Evolutionary conservation across 2,329 filamentous ascomycete species (phyloP), one percentile per base, ranked within the genome.

Genomic region (Beauveria sp.): DNA sequence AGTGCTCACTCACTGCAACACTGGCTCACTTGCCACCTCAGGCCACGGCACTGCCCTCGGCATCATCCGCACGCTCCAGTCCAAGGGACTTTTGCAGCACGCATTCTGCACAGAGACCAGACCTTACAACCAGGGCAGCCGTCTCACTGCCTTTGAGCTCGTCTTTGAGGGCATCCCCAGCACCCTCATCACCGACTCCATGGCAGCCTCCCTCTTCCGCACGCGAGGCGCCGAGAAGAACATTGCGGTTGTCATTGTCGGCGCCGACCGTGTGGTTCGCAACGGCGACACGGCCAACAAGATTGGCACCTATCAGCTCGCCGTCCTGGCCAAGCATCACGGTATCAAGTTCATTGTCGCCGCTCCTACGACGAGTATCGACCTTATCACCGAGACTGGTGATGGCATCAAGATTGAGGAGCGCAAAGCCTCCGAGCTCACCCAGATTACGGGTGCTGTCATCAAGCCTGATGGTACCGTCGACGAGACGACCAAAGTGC

Each of bases 221-320:
- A 83, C 83, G 26, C 77, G 83, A 51, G 86, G 86, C 67, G 77
- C 80, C 24, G 76, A 81, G 43, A 82, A 86, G 70, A 86, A 88
- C 69, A 90, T 99, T 63, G 83, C 86, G 6, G 93, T 92, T 6
- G 90, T 99, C 57, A 88, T 99, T 34, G 95, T 99, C 0, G 95
- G 95, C 31, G 95, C 95, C 3, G 95, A 99, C 73, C 86, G 95
- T 62, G 95, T 99, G 16, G 95, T 93, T 38, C 90, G 92, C 56
- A 99, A 99, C 69, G 95, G 95, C 34, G 95, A 99, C 76, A 98
- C 95, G 0, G 95, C 95, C 61, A 99, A 99, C 79, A 99, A 99
- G 79, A 96, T 99, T 64, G 95, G 95, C 57, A 99, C 95, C 0
- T 98, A 99, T 73, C 84, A 88, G 60, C 83, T 99, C 4, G 92